Evolutionary conservation across 2,329 filamentous ascomycete species (phyloP), one percentile per base, ranked within the genome.

Genomic region (Akanthomyces dipterigenus): DNA sequence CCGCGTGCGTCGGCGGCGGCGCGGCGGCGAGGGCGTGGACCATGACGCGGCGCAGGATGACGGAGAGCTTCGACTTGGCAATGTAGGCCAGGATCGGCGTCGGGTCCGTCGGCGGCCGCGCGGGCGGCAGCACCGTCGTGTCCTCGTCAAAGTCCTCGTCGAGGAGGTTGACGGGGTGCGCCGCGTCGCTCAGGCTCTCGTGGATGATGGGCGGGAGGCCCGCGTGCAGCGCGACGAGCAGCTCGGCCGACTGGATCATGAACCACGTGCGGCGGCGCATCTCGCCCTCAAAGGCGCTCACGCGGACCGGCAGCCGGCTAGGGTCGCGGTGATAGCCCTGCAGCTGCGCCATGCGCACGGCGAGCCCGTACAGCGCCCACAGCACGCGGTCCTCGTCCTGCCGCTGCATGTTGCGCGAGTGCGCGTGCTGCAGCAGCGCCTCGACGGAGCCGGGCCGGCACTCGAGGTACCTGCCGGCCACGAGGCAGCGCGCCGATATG

Each of bases 71-170:
- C n/a, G 74, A 76, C 64, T 80, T 80, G 64, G 70, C 72, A 60
- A 71, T 72, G 63, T 76, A 73, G 60, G 76, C 78, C 3, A 82
- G 69, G 42, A 76, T 71, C 7, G 76, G 75, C 2, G 77, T 78
- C 18, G 76, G 71, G 46, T 81, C 78, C 0, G 75, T 75, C 24
- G 72, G 67, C 2, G 77, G 74, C 1, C 79, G 72, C 2, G 77
- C 72, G 0, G 73, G 70, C 1, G 80, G 79, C 55, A 81, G 70
- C 5, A 74, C 70, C 12, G 69, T 68, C 18, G 74, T 72, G 22
- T 74, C 70, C 66, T 82, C 79, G 65, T 80, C 78, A 64, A 84
- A 82, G 66, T 83, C 81, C 14, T 77, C 73, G 63, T 84, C 81
- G 55, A 70, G 72, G 8, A 82, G 69, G 65, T 81, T 82, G 8